Percentiles rank a stretch among this genome's conserved stretches.
These are phyloP conservation scores for Iberis pinnata DNA, from an alignment of 345 rosid species.

Conservation along the genomic window DNA sequence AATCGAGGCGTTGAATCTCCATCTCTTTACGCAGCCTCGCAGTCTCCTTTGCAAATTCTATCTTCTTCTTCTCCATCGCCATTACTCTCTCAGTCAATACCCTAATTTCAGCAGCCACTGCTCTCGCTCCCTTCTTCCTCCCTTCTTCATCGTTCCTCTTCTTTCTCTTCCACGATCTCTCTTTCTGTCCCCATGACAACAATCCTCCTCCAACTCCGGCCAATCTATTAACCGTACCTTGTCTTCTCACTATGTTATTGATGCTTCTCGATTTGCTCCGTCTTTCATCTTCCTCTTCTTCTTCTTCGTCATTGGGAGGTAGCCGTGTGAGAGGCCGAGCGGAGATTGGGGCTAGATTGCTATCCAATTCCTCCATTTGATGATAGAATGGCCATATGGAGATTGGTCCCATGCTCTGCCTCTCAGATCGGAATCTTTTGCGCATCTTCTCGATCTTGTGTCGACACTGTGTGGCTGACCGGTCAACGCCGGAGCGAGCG, in stretches of 20 bases:
- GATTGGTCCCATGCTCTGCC: conserved; percentile 30
- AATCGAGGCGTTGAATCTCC: conserved; percentile 52
- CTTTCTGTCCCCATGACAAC: conserved; percentile 28
- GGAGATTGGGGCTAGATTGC: conserved; percentile 53
- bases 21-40: conserved; percentile 53
- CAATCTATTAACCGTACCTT: conserved; percentile 45
- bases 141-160: conserved; percentile 20
- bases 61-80: conserved; percentile 59
- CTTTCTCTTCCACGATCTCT: conserved; percentile 14
- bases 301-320: conserved; percentile 21
- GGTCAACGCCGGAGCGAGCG: conserved; percentile 54
- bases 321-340: conserved; percentile 41
- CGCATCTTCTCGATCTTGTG: conserved; percentile 92
- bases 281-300: conserved; percentile 22
- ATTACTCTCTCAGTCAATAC: conserved; percentile 49
- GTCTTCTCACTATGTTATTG: conserved; percentile 49
- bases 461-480: conserved; percentile 61
- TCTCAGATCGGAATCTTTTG: conserved; percentile 53
- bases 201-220: too few relatives aligned
- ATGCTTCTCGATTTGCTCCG: conserved; percentile 52
- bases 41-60: conserved; percentile 55
- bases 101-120: conserved; percentile 51
- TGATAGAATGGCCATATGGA: conserved; percentile 53
- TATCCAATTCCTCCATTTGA: conserved; percentile 66
- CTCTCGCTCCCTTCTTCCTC: conserved; percentile 28